Base-by-base conservation (phyloP, 148 eudicot species). In the Mesembryanthemum crystallinum region DNA sequence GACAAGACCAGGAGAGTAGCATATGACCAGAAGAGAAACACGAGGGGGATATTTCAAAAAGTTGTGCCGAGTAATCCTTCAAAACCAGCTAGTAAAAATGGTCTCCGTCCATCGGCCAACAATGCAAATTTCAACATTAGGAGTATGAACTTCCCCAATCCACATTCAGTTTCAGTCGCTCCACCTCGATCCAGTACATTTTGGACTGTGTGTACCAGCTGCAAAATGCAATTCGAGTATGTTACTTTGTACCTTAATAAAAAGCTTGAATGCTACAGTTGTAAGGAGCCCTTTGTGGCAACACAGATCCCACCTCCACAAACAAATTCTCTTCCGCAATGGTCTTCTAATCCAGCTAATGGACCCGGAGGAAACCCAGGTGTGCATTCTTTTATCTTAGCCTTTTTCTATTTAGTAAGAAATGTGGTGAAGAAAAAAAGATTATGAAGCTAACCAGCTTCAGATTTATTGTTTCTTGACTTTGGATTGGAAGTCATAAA, bases 181-280 rank as follows among this genome's bases (percentile, higher is more conserved):
- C 84, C 86, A 49, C 66, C 79, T 11, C 69, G 74, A 67, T 29
- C 75, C 11, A 75, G 71, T 57, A 87, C 97, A 58, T 88, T 92
- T 75, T 92, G 97, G 97, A 92, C 94, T 67, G 75, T 77, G 28
- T 92, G 97, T 81, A 82, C 74, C 21, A 71, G 77, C 60, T 92
- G 97, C 78, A 79, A 65, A 69, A 80, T 83, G 81, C 89, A 88
- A 51, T 92, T 82, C 39, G 90, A 92, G 76, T 92, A 89, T 69
- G 67, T 78, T 76, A 82, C 67, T 51, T 45, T 42, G 11, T 88
- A 88, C 80, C 80, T 81, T 24, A 87, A 92, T 77, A 79, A 84
- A 75, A 89, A 70, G 60, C 89, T 92, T 81, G 74, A 79, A 20
- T 92, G 92, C 83, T 83, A 78, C 69, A 77, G 28, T 67, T 92